Conservation (phyloP, 2,329 filamentous ascomycete genomes). For the Botrytis pseudocinerea region DNA sequence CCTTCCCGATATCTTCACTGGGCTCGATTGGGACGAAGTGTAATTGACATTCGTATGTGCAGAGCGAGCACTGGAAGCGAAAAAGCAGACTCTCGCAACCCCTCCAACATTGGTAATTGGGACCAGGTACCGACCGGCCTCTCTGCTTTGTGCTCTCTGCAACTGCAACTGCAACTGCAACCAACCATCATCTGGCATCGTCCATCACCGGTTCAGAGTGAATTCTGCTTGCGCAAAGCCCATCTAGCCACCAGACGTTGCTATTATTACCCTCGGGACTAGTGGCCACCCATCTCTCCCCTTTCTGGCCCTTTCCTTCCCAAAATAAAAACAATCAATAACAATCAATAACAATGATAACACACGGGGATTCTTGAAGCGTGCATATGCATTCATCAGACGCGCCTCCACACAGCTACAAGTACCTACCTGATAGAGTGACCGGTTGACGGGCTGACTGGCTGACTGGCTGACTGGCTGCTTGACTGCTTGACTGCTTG, state of each 20-base stretch:
- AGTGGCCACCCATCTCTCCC: too few relatives aligned
- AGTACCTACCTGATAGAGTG: not conserved
- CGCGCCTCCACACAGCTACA: not conserved
- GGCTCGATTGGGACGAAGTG: not conserved
- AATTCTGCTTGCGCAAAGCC: conserved; percentile 1
- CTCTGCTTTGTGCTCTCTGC: not conserved
- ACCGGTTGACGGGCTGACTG: not conserved
- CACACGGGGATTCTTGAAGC: not conserved
- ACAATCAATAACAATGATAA: not conserved
- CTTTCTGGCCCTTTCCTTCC: not conserved
- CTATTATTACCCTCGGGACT: too few relatives aligned
- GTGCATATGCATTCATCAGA: not conserved
- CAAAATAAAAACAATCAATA: not conserved
- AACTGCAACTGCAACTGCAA: too few relatives aligned
- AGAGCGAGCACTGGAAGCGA: too few relatives aligned
- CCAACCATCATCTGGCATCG: too few relatives aligned
- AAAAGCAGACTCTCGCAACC: not conserved
- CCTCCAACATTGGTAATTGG: not conserved
- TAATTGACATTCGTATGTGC: not conserved
- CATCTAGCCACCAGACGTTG: not conserved
- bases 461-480: not conserved
- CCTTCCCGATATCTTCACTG: not conserved
- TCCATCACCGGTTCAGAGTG: too few relatives aligned
- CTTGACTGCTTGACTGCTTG: too few relatives aligned
- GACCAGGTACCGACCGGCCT: too few relatives aligned